phyloP scores from a whole-genome alignment of 2,329 filamentous ascomycete genomes.

The Talaromyces piceae region DNA sequence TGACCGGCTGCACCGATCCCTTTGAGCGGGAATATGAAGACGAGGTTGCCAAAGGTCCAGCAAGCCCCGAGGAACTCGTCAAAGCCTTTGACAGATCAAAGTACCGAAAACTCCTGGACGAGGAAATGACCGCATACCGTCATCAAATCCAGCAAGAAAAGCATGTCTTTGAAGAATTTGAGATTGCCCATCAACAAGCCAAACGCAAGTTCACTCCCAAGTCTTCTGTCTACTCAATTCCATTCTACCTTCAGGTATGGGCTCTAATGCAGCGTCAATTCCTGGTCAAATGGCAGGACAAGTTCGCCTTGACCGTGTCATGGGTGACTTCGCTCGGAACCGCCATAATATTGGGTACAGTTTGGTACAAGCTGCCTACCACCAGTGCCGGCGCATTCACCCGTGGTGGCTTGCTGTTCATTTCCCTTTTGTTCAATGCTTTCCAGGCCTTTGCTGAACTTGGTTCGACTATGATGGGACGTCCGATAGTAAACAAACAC shows the following conservation, averaged over 20 bases:
- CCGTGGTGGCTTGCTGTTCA: slow-evolving; percentile 73
- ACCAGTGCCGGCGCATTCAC: slow-evolving; percentile 65
- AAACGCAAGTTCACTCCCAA: slow-evolving; percentile 62
- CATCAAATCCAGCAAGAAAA: slow-evolving; percentile 56
- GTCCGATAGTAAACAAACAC: slow-evolving; percentile 76
- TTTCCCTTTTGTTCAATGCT: slow-evolving; percentile 75
- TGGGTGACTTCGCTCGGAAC: slow-evolving; percentile 66
- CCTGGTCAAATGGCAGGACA: slow-evolving; percentile 77
- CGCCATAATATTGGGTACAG: slow-evolving; percentile 70
- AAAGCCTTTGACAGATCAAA: slow-evolving; percentile 63
- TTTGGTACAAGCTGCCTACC: slow-evolving; percentile 64
- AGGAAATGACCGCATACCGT: slow-evolving; percentile 65
- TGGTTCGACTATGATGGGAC: slow-evolving; percentile 64
- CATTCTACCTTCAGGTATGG: slow-evolving; percentile 76
- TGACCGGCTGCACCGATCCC: slow-evolving; percentile 76
- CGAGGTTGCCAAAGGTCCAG: slow-evolving; percentile 60
- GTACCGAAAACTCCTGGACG: slow-evolving; percentile 48
- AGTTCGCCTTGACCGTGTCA: slow-evolving; percentile 64
- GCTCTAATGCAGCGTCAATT: slow-evolving; percentile 78
- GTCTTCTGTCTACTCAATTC: slow-evolving; percentile 73
- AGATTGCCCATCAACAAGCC: slow-evolving; percentile 36
- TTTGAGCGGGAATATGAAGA: slow-evolving; percentile 70
- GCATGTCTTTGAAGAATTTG: slow-evolving; percentile 62
- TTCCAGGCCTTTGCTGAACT: slow-evolving; percentile 79
- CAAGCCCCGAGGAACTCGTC: slow-evolving; percentile 58